phyloP scores from a whole-genome alignment of 441 rosid genomes.

The Erodium trifolium region DNA sequence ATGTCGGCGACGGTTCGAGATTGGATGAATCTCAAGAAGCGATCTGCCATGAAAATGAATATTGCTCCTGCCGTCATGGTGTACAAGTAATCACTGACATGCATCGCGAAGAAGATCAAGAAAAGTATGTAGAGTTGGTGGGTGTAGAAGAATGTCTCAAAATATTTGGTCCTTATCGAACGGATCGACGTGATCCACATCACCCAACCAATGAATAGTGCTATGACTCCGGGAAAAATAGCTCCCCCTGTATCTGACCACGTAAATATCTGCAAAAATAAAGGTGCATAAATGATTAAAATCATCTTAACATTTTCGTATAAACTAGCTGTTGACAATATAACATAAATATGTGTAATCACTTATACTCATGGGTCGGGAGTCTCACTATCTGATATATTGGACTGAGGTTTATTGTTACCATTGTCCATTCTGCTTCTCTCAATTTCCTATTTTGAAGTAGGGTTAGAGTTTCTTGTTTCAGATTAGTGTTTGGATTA shows the following conservation, averaged over 20 bases:
- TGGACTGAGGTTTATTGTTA: too few relatives aligned
- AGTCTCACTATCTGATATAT: too few relatives aligned
- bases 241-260: slow-evolving; percentile 47
- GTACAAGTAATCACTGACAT: slow-evolving; percentile 48
- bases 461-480: too few relatives aligned
- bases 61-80: slow-evolving; percentile 51
- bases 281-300: too few relatives aligned
- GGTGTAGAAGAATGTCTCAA: slow-evolving; percentile 67
- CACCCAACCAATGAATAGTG: slow-evolving; percentile 50
- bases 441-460: too few relatives aligned
- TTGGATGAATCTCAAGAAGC: slow-evolving; percentile 60
- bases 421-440: too few relatives aligned
- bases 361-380: too few relatives aligned
- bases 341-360: too few relatives aligned
- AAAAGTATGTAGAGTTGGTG: slow-evolving; percentile 56
- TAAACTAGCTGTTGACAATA: too few relatives aligned
- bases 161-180: slow-evolving; percentile 41
- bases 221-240: slow-evolving; percentile 46
- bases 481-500: too few relatives aligned
- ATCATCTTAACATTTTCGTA: too few relatives aligned
- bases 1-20: slow-evolving; percentile 43
- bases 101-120: slow-evolving; percentile 53
- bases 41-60: slow-evolving; percentile 52
- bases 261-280: slow-evolving; percentile 42
- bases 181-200: slow-evolving; percentile 64